Conservation (phyloP, 441 rosid genomes). For the Jatropha podagrica region DNA sequence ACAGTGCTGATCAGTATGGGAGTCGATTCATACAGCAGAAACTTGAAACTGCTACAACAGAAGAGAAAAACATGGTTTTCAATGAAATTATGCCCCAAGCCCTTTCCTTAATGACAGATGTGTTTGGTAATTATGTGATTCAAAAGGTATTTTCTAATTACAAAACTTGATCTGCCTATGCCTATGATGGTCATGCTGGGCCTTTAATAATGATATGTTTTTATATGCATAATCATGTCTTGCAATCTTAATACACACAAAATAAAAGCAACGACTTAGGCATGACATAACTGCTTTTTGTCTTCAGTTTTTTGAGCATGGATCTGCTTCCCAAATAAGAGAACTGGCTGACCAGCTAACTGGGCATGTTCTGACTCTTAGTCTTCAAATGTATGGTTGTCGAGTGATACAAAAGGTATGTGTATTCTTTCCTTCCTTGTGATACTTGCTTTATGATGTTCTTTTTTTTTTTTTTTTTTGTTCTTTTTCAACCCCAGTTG, state of each 20-base stretch:
- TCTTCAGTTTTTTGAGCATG: conserved; percentile 81
- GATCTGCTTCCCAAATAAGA: conserved; percentile 59
- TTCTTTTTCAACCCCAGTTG: neutral
- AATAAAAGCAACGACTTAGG: neutral
- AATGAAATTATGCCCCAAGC: conserved; percentile 68
- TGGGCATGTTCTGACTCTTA: conserved; percentile 74
- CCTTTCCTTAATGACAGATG: conserved; percentile 76
- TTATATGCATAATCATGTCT: conserved; percentile 8
- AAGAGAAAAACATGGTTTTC: conserved; percentile 70
- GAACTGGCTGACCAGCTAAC: conserved; percentile 67
- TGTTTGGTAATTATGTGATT: conserved; percentile 80
- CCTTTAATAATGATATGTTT: neutral
- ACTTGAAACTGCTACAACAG: conserved; percentile 67
- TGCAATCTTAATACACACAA: neutral
- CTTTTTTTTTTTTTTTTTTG: neutral
- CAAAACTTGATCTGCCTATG: conserved; percentile 3
- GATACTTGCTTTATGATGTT: neutral
- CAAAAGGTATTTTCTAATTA: conserved; percentile 55
- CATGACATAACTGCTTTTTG: neutral
- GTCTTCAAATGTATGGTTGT: conserved; percentile 90
- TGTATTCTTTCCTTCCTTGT: neutral
- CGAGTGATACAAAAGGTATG: conserved; percentile 82
- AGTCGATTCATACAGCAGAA: conserved; percentile 82
- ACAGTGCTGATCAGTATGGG: conserved; percentile 77
- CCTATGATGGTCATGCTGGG: neutral